These are phyloP conservation scores for Oidiodendron maius DNA, from an alignment of 495 filamentous ascomycete species.

Conservation along the genomic window DNA sequence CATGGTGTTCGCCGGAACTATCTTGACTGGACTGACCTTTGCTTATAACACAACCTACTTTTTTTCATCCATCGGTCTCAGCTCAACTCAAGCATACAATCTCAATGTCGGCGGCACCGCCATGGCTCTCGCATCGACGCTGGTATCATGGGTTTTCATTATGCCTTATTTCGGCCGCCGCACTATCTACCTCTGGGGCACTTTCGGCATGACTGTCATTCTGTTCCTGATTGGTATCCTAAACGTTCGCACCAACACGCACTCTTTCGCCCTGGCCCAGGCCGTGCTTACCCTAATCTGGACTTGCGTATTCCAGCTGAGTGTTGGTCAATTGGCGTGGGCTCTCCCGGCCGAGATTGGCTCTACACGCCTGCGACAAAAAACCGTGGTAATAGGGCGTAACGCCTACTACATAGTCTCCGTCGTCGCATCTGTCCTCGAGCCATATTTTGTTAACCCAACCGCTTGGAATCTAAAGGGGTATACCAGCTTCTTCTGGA, in stretches of 20 bases:
- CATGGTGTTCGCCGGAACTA: conserved; percentile 42
- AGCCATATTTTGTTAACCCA: conserved; percentile 68
- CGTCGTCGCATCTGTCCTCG: conserved; percentile 60
- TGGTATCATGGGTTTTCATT: conserved; percentile 26
- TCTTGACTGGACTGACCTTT: conserved; percentile 39
- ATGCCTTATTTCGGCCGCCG: conserved; percentile 24
- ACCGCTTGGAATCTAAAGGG: conserved; percentile 64
- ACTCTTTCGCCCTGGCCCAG: conserved; percentile 6
- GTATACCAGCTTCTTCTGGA: conserved; percentile 24
- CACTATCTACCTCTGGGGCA: conserved; percentile 18
- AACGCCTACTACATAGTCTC: conserved; percentile 45
- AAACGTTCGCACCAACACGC: conserved; percentile 22
- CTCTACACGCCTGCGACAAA: conserved; percentile 12
- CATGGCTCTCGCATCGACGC: conserved; percentile 24
- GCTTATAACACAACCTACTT: conserved; percentile 59
- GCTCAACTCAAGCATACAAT: conserved; percentile 35
- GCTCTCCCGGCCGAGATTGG: conserved; percentile 10
- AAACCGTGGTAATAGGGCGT: conserved; percentile 24
- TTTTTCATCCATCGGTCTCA: conserved; percentile 52
- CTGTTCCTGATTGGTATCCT: conserved; percentile 29
- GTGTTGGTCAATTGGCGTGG: conserved; percentile 52
- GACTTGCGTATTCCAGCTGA: conserved; percentile 47
- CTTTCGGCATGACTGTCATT: conserved; percentile 33
- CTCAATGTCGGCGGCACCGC: conserved; percentile 23
- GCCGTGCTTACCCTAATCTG: conserved; percentile 41